Evolutionary conservation across 1,284 basidiomycete genomes (phyloP), one percentile per base, ranked within the genome.

Genomic region (Puccinia hordei): DNA sequence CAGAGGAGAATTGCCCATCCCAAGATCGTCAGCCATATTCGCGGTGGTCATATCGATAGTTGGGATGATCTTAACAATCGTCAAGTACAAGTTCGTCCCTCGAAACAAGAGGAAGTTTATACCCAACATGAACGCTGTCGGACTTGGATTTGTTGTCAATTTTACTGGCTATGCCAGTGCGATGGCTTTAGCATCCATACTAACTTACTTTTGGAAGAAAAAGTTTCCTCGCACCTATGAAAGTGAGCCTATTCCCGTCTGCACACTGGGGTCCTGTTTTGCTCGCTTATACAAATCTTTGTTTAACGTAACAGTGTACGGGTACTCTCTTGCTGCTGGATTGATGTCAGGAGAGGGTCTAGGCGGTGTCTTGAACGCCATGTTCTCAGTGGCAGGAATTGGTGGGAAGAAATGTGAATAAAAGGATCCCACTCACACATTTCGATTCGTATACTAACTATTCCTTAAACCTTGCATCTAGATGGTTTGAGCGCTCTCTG

Each of bases 321-420:
- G 89, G 86, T 91, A 90, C 83, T 88, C 90, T 51, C 83, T 90
- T 81, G 86, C 90, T 49, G 89, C 84, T 86, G 90, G 90, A 82
- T 85, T 91, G 82, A 87, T 91, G 69, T 90, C 90, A 27, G 90
- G 90, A 57, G 90, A 91, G 84, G 90, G 90, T 84, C 87, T 91
- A 55, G 90, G 89, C 27, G 90, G 90, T 84, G 90, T 91, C 55
- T 87, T 91, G 84, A 89, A 89, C 82, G 90, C 90, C 33, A 85
- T 84, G 77, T 81, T 85, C 12, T 82, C 83, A 35, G 84, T 85
- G 57, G 81, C 82, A 30, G 73, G 77, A 17, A 83, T 84, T 24
- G 76, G 65, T 19, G 76, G 76, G 30, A 49, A 49, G 22, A 71
- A 71, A 49, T 61, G 76, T 77, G 35, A 68, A 30, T 66, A 35